Evolutionary conservation across 805 yeast genomes (phyloP), one percentile per base, ranked within the genome.

Genomic region (Starmerella bombicola): DNA sequence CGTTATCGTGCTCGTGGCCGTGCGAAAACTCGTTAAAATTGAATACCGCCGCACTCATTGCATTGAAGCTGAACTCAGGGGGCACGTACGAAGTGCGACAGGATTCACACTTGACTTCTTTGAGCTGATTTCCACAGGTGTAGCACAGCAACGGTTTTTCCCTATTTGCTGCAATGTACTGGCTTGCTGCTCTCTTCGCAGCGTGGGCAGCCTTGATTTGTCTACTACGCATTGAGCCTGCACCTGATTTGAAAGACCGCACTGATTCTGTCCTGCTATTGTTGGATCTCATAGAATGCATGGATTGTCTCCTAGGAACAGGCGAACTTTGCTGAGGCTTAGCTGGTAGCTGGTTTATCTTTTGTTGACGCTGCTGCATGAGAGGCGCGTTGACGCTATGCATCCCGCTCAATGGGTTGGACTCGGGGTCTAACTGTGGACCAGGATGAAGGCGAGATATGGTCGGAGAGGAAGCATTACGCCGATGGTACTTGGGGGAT

Each of bases 21-120:
- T 24, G 23, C 16, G 4, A 5, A 12, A 23, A 17, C 3, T 32
- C 38, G 5, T 23, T 34, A 4, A 21, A 26, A 12, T 37, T 38
- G n/a, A 30, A 34, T 12, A 45, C 18, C 9, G 46, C 46, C 2
- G 41, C 48, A 26, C 28, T 20, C 5, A 38, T 19, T 5, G 48
- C 40, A 19, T 23, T 40, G 38, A 21, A 45, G 17, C 29, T 24
- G 30, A 42, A 46, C 4, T 46, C 42, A 12, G 50, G 50, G 8
- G 51, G 51, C 13, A 46, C 20, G 34, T 53, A 52, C 5, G 44
- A 32, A 2, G 57, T 53, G 10, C 43, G 47, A 37, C 57, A 53
- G 18, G 42, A 15, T 2, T 24, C 30, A 32, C 57, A 53, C 10
- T 41, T 38, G 5, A 35, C 29, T 4, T 45, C 51, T 12, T 18